A percentile compares a stretch with the other conserved stretches of the same genome.
Conservation (phyloP, 2,329 filamentous ascomycete species). For the Apiospora malaysiana region DNA sequence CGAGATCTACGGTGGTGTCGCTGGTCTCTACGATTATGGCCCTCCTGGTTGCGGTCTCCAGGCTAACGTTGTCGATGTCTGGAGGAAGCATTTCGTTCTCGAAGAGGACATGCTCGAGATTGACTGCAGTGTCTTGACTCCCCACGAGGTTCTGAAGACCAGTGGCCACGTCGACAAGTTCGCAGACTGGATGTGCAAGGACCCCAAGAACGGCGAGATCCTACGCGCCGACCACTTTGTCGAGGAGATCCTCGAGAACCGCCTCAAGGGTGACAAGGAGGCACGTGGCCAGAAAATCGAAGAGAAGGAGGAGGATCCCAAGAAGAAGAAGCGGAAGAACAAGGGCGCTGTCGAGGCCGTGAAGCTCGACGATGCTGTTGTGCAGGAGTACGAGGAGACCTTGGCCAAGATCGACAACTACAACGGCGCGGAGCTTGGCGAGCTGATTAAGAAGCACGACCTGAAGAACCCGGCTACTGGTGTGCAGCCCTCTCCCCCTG, state of each 20-base stretch:
- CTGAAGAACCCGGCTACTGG: conserved; percentile 87
- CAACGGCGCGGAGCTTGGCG: conserved; percentile 81
- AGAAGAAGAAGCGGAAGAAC: conserved; percentile 89
- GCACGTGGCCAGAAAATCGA: conserved; percentile 84
- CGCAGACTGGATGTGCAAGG: conserved; percentile 99
- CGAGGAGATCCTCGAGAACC: conserved; percentile 86
- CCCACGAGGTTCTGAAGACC: conserved; percentile 92
- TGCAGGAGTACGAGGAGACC: conserved; percentile 88
- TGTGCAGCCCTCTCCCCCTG: conserved; percentile 77
- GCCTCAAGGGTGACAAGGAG: conserved; percentile 90
- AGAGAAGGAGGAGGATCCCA: conserved; percentile 72
- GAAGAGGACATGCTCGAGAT: conserved; percentile 96
- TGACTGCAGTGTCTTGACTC: conserved; percentile 92
- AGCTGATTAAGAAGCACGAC: conserved; percentile 88
- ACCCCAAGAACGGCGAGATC: conserved; percentile 96
- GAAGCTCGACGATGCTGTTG: conserved; percentile 85
- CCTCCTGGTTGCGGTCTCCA: conserved; percentile 86
- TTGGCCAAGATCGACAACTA: conserved; percentile 97
- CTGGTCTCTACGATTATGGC: conserved; percentile 91
- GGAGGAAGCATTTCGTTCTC: conserved; percentile 92
- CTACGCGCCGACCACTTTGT: conserved; percentile 96
- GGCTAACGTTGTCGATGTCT: conserved; percentile 85
- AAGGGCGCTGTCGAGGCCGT: conserved; percentile 77
- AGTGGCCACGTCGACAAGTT: conserved; percentile 98
- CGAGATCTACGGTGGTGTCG: conserved; percentile 91